phyloP scores from a whole-genome alignment of 768 basidiomycete species.

The Agaricus blazei region DNA sequence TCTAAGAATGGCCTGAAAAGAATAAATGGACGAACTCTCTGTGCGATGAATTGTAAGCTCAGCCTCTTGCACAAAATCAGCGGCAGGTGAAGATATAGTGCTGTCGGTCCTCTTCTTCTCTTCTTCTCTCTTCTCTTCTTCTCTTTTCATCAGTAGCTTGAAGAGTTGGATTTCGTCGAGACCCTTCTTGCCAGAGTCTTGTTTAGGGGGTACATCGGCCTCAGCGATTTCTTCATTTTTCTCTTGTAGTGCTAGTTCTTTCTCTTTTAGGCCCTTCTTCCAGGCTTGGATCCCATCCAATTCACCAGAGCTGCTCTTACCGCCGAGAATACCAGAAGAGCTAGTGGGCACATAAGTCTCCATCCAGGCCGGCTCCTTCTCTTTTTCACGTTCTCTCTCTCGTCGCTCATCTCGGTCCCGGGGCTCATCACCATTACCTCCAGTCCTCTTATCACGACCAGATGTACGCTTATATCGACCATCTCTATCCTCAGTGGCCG shows the following conservation, averaged over 20 bases:
- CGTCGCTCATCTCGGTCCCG: constrained; percentile 44
- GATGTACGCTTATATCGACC: constrained; percentile 51
- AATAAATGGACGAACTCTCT: neutral
- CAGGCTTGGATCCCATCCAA: constrained; percentile 83
- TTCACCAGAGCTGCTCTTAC: constrained; percentile 55
- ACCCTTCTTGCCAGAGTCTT: constrained; percentile 9
- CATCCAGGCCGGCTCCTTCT: constrained; percentile 93
- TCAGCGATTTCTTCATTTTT: constrained; percentile 23
- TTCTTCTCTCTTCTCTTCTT: constrained; percentile 45
- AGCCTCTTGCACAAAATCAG: neutral
- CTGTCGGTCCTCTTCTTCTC: constrained; percentile 14
- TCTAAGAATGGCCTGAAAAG: neutral
- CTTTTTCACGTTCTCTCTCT: constrained; percentile 58
- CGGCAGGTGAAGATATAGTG: constrained; percentile 1
- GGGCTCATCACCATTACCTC: constrained; percentile 30
- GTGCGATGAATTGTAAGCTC: neutral
- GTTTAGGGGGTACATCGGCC: constrained; percentile 2
- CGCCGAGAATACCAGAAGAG: constrained; percentile 60
- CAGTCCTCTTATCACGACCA: constrained; percentile 54
- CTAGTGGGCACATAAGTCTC: constrained; percentile 73
- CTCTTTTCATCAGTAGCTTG: constrained; percentile 78
- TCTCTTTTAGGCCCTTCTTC: constrained; percentile 81
- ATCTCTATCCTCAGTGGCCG: constrained; percentile 64
- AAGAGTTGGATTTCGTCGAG: constrained; percentile 84
- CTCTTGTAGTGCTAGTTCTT: constrained; percentile 46